Percentiles rank a stretch among this genome's conserved stretches.
Evolutionary conservation across 1,139 yeast species (phyloP).

Genomic region (Lodderomyces beijingensis): DNA sequence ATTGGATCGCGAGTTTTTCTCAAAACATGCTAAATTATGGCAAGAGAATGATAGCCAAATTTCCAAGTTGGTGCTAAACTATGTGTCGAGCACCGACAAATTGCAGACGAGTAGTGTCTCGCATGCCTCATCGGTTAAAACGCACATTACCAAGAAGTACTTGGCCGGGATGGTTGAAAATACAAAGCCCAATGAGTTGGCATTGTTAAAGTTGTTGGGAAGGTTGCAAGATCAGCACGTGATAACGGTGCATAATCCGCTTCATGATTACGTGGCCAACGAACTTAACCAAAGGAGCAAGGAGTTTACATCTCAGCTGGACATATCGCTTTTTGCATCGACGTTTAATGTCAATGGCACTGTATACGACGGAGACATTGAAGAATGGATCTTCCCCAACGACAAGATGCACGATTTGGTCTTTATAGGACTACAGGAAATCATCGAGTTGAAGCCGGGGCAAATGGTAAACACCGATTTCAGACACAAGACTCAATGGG

Average conservation of each 20-base stretch:
- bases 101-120: constrained; percentile 30
- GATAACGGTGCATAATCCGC: constrained; percentile 59
- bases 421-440: constrained; percentile 85
- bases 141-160: constrained; percentile 46
- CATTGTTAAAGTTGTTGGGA: constrained; percentile 48
- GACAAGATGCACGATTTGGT: constrained; percentile 54
- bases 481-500: constrained; percentile 74
- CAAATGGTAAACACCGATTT: constrained; percentile 84
- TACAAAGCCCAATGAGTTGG: constrained; percentile 38
- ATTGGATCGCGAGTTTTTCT: constrained; percentile 37
- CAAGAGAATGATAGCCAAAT: constrained; percentile 51
- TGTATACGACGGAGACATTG: constrained; percentile 47
- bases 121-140: constrained; percentile 33
- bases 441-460: constrained; percentile 86
- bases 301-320: constrained; percentile 49
- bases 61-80: constrained; percentile 39
- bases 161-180: constrained; percentile 41
- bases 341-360: constrained; percentile 72
- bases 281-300: constrained; percentile 46
- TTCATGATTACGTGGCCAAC: constrained; percentile 61
- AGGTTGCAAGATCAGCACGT: constrained; percentile 43
- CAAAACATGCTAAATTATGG: constrained; percentile 59
- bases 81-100: constrained; percentile 30
- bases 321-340: constrained; percentile 54
- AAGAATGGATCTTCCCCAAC: constrained; percentile 55